Percentiles rank a stretch among this genome's conserved stretches.
Conservation (phyloP, 306 rosid genomes). For the Corylus avellana region DNA sequence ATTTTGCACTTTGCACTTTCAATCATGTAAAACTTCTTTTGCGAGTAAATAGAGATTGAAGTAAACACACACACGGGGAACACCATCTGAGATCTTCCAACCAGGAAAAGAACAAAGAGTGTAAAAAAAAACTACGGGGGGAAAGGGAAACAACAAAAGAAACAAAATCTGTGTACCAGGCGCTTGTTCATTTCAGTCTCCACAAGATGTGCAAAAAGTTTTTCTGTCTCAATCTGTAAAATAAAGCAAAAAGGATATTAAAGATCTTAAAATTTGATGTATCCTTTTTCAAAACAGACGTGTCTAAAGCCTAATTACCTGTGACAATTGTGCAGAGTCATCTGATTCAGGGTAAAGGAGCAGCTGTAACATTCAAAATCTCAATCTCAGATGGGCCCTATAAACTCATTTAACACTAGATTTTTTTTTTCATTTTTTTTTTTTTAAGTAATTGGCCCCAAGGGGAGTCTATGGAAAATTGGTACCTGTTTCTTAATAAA, state of each 20-base stretch:
- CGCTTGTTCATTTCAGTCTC: slow-evolving; percentile 92
- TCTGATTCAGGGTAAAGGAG: slow-evolving; percentile 96
- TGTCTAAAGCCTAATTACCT: slow-evolving; percentile 53
- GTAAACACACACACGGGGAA: not conserved
- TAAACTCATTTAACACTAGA: not conserved
- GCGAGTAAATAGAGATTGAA: not conserved
- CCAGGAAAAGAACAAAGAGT: not conserved
- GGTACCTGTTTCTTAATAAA: slow-evolving; percentile 87
- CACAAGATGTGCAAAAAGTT: slow-evolving; percentile 93
- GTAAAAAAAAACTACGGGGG: not conserved
- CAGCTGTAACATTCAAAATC: slow-evolving; percentile 53
- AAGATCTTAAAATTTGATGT: slow-evolving; percentile 21
- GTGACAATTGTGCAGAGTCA: slow-evolving; percentile 97
- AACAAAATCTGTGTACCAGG: slow-evolving; percentile 45
- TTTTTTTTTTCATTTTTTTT: not conserved
- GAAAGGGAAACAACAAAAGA: not conserved
- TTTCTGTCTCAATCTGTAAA: slow-evolving; percentile 95
- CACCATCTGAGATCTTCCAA: not conserved
- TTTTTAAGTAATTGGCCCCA: too few relatives aligned
- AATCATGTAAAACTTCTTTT: not conserved
- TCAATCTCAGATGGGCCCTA: slow-evolving; percentile 15
- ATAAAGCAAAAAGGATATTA: slow-evolving; percentile 21
- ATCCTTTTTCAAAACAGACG: slow-evolving; percentile 3
- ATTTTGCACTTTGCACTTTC: not conserved
- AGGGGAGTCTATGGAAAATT: not conserved